A percentile compares a stretch with the other conserved stretches of the same genome.
Evolutionary conservation across 2,329 filamentous ascomycete genomes (phyloP).

Genomic region (Colletotrichum tropicicola): DNA sequence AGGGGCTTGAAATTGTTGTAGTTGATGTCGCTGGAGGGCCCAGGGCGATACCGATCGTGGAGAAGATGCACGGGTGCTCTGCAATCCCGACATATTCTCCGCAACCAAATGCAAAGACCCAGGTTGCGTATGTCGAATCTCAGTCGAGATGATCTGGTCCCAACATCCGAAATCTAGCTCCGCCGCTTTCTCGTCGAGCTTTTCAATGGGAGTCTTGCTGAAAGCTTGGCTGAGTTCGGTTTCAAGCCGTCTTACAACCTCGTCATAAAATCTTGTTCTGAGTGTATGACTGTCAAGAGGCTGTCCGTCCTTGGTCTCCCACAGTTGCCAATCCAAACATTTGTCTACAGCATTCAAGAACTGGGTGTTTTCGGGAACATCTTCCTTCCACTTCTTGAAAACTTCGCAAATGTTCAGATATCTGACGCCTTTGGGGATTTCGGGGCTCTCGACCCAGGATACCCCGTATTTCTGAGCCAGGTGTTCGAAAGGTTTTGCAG

Average conservation of each 20-base stretch:
- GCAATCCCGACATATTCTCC: neutral
- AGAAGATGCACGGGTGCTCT: neutral
- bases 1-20: neutral
- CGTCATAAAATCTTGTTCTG: neutral
- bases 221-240: neutral
- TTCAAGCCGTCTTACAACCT: neutral
- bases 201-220: slow-evolving; percentile 1
- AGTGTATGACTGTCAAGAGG: neutral
- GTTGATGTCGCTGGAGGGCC: too few relatives aligned
- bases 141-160: neutral
- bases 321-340: neutral
- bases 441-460: neutral
- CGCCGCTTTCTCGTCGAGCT: slow-evolving; percentile 6
- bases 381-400: neutral
- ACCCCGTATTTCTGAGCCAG: neutral
- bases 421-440: neutral
- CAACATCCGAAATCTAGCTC: slow-evolving; percentile 10
- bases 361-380: neutral
- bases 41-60: too few relatives aligned
- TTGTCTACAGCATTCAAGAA: neutral
- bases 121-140: neutral
- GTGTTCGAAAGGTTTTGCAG: neutral
- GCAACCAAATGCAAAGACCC: neutral
- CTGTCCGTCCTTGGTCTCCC: neutral
- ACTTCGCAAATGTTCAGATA: neutral